Evolutionary conservation across 257 asterid genomes (phyloP).

Genomic region (Solanum paucissectum): DNA sequence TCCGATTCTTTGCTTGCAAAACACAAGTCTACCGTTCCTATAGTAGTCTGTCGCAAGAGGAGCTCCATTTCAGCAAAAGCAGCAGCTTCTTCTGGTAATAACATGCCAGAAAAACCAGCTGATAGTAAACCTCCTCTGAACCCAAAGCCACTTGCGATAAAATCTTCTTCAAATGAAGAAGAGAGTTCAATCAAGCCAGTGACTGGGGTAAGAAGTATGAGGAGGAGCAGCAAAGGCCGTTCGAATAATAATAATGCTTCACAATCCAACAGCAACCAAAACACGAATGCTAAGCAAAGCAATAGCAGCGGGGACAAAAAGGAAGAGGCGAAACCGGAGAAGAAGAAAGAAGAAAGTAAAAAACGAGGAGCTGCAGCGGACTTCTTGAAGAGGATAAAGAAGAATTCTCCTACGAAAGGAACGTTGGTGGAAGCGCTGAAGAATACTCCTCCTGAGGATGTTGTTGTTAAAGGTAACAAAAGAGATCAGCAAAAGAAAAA

Average conservation of each 20-base stretch:
- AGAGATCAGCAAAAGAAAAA: slow-evolving; percentile 15
- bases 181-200: slow-evolving; percentile 21
- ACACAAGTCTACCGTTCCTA: slow-evolving; percentile 19
- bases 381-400: slow-evolving; percentile 22
- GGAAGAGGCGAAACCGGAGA: neutral
- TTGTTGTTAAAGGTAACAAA: neutral
- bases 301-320: neutral
- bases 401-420: slow-evolving; percentile 17
- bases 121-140: slow-evolving; percentile 2
- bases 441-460: neutral
- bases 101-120: slow-evolving; percentile 5
- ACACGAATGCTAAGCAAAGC: slow-evolving; percentile 7
- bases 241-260: slow-evolving; percentile 1
- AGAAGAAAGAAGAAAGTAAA: slow-evolving; percentile 13
- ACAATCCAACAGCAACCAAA: slow-evolving; percentile 5
- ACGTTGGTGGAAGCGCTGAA: slow-evolving; percentile 8
- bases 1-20: slow-evolving; percentile 19
- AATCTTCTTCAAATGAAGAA: slow-evolving; percentile 21
- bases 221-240: slow-evolving; percentile 17
- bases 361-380: slow-evolving; percentile 28
- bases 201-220: slow-evolving; percentile 25
- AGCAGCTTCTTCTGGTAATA: slow-evolving; percentile 9
- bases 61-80: slow-evolving; percentile 28
- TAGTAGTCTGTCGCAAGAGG: slow-evolving; percentile 29
- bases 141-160: slow-evolving; percentile 1